Percentiles rank a stretch among this genome's conserved stretches.
Conservation (phyloP, 2,329 filamentous ascomycete species). For the Diaporthe nobilis region DNA sequence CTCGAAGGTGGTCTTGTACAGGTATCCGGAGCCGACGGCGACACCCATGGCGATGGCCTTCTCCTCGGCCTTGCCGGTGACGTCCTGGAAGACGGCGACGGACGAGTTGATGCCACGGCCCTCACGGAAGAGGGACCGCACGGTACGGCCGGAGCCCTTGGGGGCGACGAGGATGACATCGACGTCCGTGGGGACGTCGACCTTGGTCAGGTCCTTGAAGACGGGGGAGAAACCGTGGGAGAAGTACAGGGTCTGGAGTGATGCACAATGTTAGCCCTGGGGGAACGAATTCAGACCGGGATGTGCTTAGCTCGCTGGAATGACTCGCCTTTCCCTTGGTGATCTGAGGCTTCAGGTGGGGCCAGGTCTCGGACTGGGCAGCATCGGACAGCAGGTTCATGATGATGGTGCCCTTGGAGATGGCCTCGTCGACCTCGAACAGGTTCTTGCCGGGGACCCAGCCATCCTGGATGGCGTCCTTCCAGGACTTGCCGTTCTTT, state of each 20-base stretch:
- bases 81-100: slow-evolving; percentile 97
- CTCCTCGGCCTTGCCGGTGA: slow-evolving; percentile 98
- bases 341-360: slow-evolving; percentile 96
- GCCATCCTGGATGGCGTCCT: slow-evolving; percentile 96
- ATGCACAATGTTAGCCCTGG: not conserved
- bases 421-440: slow-evolving; percentile 98
- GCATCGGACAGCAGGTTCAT: slow-evolving; percentile 99
- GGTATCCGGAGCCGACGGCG: slow-evolving; percentile 96
- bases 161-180: slow-evolving; percentile 99
- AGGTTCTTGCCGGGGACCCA: slow-evolving; percentile 99
- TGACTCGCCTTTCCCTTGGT: slow-evolving; percentile 93
- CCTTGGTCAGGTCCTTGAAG: slow-evolving; percentile 99
- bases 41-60: slow-evolving; percentile 97
- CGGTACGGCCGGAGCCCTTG: slow-evolving; percentile 98
- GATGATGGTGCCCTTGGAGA: slow-evolving; percentile 91
- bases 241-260: slow-evolving; percentile 93
- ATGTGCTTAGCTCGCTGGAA: not conserved
- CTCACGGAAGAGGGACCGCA: slow-evolving; percentile 98
- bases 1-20: slow-evolving; percentile 99
- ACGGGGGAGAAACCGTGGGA: slow-evolving; percentile 99
- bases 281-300: not conserved
- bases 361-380: slow-evolving; percentile 99
- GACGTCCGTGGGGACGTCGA: slow-evolving; percentile 94
- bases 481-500: slow-evolving; percentile 98
- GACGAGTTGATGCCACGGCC: slow-evolving; percentile 99